These are phyloP conservation scores for Fusarium sp. DNA, from an alignment of 2,329 filamentous ascomycete species.

Conservation along the genomic window DNA sequence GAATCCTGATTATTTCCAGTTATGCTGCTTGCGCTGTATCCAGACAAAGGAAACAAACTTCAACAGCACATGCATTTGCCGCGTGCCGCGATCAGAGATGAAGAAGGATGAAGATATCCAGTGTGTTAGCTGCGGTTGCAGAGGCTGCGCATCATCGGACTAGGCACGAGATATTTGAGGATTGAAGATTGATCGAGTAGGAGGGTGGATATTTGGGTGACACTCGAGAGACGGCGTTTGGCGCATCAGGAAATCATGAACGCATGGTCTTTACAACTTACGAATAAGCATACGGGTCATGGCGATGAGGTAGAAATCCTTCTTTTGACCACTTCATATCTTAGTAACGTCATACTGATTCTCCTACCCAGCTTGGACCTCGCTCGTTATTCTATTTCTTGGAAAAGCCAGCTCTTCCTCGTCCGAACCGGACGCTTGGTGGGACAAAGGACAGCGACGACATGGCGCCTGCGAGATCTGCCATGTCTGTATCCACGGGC, in stretches of 20 bases:
- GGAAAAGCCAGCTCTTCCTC: conserved; percentile 63
- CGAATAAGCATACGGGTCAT: conserved; percentile 18
- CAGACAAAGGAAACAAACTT: conserved; percentile 99
- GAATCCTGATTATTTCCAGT: conserved; percentile 56
- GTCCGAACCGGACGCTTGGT: conserved; percentile 71
- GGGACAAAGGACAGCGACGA: conserved; percentile 77
- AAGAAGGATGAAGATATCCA: conserved; percentile 92
- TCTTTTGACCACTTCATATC: conserved; percentile 44
- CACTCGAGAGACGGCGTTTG: conserved; percentile 38
- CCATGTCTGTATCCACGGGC: conserved; percentile 63
- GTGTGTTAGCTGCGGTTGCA: conserved; percentile 94
- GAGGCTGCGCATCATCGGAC: conserved; percentile 88
- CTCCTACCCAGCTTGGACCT: conserved; percentile 39
- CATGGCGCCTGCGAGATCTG: conserved; percentile 72
- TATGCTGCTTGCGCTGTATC: conserved; percentile 95
- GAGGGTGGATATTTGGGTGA: background rate
- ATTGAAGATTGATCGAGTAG: background rate
- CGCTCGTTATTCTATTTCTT: conserved; percentile 50
- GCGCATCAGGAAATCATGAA: conserved; percentile 35
- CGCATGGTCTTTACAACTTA: conserved; percentile 8
- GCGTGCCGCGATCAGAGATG: conserved; percentile 87
- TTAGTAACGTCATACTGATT: conserved; percentile 49
- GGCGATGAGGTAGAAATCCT: conserved; percentile 51
- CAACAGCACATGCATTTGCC: conserved; percentile 95
- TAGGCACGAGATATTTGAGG: conserved; percentile 50